Base-by-base conservation (phyloP, 2,329 filamentous ascomycete species). In the Rhexocercosporidium sp. region DNA sequence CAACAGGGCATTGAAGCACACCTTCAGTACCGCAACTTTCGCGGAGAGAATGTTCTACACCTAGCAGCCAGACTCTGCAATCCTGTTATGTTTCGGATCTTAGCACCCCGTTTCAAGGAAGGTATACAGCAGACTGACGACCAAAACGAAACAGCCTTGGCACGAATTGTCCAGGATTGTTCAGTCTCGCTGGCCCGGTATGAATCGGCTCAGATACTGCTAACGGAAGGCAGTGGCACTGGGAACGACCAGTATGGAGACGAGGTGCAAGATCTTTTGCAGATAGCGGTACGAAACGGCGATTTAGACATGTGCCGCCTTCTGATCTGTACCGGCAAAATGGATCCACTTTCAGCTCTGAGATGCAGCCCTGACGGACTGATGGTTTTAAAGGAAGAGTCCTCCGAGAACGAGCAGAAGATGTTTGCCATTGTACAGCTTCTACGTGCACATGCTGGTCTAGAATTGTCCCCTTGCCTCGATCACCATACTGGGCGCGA, bases 1-100 rank as follows among this genome's bases (percentile, higher is more conserved):
- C 46, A 53, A 62, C 60, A 53, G 60, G 60, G 60, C n/a, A 62
- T 62, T 39, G 60, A 62, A 62, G 29, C 46, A 62, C 60, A 62
- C 60, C 60, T 62, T 62, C 60, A 53, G 22, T 29, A 62, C 46
- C 37, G 60, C 37, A 62, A 62, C 46, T 62, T 14, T 37, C 60
- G 27, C 20, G 29, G 46, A 22, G 46, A 62, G 60, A 62, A 62
- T 53, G 60, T 53, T 62, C 27, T 62, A 29, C 60, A 62, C 60
- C 46, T 62, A 46, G 60, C 60, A 62, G 44, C 60, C 46, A 62
- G 60, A 53, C 46, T 62, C 31, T 62, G 60, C 46, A 62, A 62
- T 31, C 60, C 60, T 62, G 60, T 46, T 53, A 62, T 62, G 46
- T 62, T 62, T 62, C 46, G 60, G 39, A 44, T 62, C 53, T 53